phyloP scores from a whole-genome alignment of 2,329 filamentous ascomycete genomes.

The Pestalotiopsis sp. region DNA sequence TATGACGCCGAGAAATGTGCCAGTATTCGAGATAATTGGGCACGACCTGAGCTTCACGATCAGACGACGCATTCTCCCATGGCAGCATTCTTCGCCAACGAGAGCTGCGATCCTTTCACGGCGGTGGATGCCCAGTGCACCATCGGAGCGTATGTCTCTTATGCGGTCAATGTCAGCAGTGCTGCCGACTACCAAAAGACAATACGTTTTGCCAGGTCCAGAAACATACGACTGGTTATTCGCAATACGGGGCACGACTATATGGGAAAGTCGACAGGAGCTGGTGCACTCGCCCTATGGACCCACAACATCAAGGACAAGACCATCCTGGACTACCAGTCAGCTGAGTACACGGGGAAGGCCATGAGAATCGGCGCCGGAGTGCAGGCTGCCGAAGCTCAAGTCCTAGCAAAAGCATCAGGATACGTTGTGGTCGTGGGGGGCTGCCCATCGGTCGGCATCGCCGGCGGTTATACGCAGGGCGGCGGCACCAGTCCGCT shows the following conservation, averaged over 20 bases:
- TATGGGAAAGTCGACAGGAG: conserved; percentile 1
- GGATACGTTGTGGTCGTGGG: not conserved
- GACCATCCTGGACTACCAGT: not conserved
- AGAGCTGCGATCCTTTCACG: not conserved
- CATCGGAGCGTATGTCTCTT: not conserved
- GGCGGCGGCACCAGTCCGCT: conserved; percentile 61
- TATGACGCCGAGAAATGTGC: not conserved
- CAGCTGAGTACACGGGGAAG: not conserved
- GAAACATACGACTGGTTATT: not conserved
- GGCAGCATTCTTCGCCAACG: not conserved
- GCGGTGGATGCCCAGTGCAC: not conserved
- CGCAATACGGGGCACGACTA: conserved; percentile 6
- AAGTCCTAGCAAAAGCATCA: not conserved
- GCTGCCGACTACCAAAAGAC: not conserved
- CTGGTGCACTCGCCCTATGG: not conserved
- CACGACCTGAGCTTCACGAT: not conserved
- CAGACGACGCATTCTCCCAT: not conserved
- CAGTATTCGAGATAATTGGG: not conserved
- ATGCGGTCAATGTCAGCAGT: not conserved
- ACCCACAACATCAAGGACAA: conserved; percentile 4
- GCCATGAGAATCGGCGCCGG: conserved; percentile 1
- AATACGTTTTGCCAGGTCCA: not conserved
- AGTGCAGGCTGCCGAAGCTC: not conserved
- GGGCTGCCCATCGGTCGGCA: not conserved
- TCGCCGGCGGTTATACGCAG: conserved; percentile 1